Evolutionary conservation across 257 asterid species (phyloP).

Genomic region (Ehretia macrophylla): DNA sequence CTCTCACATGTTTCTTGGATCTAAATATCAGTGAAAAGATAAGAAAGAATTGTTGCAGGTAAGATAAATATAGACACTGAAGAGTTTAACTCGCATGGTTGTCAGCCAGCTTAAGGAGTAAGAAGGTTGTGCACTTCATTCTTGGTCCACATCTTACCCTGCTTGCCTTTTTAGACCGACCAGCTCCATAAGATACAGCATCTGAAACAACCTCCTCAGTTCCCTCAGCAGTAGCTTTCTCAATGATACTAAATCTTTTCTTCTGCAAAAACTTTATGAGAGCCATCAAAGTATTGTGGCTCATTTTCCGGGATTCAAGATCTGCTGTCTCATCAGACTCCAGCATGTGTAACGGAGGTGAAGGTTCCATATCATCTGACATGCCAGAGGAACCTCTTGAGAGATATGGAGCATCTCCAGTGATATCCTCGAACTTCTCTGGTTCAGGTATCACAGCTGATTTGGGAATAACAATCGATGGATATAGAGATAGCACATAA

Average conservation of each 20-base stretch:
- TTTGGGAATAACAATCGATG: conserved; percentile 78
- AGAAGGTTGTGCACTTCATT: too few relatives aligned
- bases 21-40: too few relatives aligned
- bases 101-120: too few relatives aligned
- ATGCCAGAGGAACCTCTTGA: conserved; percentile 85
- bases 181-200: conserved; percentile 73
- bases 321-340: conserved; percentile 69
- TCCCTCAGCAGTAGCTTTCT: conserved; percentile 96
- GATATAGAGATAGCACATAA: conserved; percentile 78
- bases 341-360: conserved; percentile 31
- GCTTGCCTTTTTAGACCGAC: conserved; percentile 52
- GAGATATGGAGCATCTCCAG: conserved; percentile 61
- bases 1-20: too few relatives aligned
- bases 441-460: conserved; percentile 81
- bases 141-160: conserved; percentile 37
- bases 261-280: conserved; percentile 90
- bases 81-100: too few relatives aligned
- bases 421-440: conserved; percentile 58
- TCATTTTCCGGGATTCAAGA: conserved; percentile 83
- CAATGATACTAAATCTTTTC: conserved; percentile 69
- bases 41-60: too few relatives aligned
- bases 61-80: too few relatives aligned
- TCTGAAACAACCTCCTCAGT: conserved; percentile 98
- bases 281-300: conserved; percentile 95
- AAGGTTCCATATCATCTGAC: conserved; percentile 80